phyloP scores from a whole-genome alignment of 2,329 filamentous ascomycete genomes.

The Boeremia exigua region DNA sequence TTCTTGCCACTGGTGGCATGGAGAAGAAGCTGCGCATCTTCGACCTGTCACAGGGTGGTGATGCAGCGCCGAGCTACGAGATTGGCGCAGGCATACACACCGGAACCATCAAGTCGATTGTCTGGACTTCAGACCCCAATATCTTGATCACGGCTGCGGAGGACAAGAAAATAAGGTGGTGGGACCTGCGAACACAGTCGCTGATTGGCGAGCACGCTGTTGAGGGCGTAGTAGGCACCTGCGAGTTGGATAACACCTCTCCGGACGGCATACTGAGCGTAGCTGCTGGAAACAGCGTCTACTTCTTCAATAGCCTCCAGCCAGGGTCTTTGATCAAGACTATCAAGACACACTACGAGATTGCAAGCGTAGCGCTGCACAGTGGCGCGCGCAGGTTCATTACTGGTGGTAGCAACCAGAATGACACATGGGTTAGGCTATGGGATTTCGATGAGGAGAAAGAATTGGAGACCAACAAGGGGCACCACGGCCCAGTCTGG shows the following conservation, averaged over 20 bases:
- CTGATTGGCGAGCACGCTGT: slow-evolving; percentile 79
- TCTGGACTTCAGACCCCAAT: slow-evolving; percentile 89
- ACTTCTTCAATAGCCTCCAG: slow-evolving; percentile 82
- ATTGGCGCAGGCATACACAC: slow-evolving; percentile 85
- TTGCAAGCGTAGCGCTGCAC: slow-evolving; percentile 90
- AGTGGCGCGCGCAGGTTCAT: slow-evolving; percentile 81
- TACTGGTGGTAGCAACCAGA: slow-evolving; percentile 78
- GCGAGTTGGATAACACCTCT: slow-evolving; percentile 73
- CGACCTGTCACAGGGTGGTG: slow-evolving; percentile 72
- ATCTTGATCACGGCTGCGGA: slow-evolving; percentile 88
- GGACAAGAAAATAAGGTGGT: slow-evolving; percentile 93
- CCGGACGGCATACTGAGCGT: slow-evolving; percentile 82
- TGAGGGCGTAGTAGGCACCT: slow-evolving; percentile 86
- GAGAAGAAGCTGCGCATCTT: slow-evolving; percentile 97
- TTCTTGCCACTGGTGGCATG: slow-evolving; percentile 90
- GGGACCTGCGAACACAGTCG: slow-evolving; percentile 79
- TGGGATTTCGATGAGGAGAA: slow-evolving; percentile 85
- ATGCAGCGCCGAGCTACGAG: slow-evolving; percentile 70
- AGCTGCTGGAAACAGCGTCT: slow-evolving; percentile 90
- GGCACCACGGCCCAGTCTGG: slow-evolving; percentile 97
- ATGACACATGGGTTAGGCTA: slow-evolving; percentile 93
- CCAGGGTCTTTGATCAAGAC: slow-evolving; percentile 78
- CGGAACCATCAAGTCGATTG: slow-evolving; percentile 92
- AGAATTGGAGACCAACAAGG: slow-evolving; percentile 92
- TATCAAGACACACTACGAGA: slow-evolving; percentile 79